Base-by-base conservation (phyloP, 164 flowering plant genomes). In the Aristolochia californica region DNA sequence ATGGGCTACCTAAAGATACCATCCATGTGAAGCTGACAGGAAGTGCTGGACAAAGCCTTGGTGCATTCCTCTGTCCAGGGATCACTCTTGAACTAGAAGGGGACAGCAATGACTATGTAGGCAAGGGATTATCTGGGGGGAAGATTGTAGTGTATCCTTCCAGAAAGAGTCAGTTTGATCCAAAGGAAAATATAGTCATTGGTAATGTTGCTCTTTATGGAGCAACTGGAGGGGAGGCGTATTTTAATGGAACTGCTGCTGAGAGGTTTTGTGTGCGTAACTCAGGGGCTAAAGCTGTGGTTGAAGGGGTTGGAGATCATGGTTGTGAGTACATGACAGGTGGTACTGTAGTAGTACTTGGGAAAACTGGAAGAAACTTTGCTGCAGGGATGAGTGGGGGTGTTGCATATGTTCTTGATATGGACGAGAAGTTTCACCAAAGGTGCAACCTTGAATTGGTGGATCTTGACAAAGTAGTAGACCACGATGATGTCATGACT, bases 311-410 rank as follows among this genome's bases (percentile, higher is more conserved):
- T 61, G 99, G 99, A 60, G 99, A 94, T 72, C 99, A 94, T 69
- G 99, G 99, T 15, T 94, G 99, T 53, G 99, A 94, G 68, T 94
- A 94, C 80, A 94, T 94, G 99, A 94, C 99, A 0, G 99, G 97
- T 62, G 99, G 99, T n/a, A 85, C 77, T 21, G 97, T 90, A 49
- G 88, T 90, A 45, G 89, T 94, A 47, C 86, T 94, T 58, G 99
- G 99, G 8, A 80, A 88, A 72, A 90, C 97, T 25, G 99, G 99
- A 24, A 80, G 99, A 62, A 94, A 94, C 65, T 94, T 94, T 74
- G 99, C 99, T 43, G 99, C 99, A 3, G 99, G 99, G 55, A 94
- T 94, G 99, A 94, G 99, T 70, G 99, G 99, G 60, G 99, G 99
- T 30, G 63, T 86, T 59, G 97, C 99, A 25, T 94, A 88, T 77